These are phyloP conservation scores for Stygiomarasmius scandens DNA, from an alignment of 1,284 basidiomycete species.

Conservation along the genomic window DNA sequence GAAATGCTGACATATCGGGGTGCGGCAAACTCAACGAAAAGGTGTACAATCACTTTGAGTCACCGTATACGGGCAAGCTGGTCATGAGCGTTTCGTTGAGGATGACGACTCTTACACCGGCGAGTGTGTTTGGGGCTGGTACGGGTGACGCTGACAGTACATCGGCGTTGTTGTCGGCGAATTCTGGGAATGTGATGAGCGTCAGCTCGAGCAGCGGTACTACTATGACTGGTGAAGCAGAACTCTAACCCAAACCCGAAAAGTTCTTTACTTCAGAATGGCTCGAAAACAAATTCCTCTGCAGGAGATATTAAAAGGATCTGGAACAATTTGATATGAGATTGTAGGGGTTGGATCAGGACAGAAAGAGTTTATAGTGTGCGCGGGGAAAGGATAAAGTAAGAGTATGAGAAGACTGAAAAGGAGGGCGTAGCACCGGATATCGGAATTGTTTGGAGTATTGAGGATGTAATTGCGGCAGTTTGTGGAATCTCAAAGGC, in stretches of 20 bases:
- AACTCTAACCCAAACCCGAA: slow-evolving; percentile 40
- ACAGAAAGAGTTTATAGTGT: slow-evolving; percentile 49
- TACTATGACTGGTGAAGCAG: neutral
- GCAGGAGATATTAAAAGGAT: slow-evolving; percentile 50
- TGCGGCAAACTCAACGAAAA: slow-evolving; percentile 49
- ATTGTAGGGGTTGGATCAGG: slow-evolving; percentile 55
- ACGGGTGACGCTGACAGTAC: neutral
- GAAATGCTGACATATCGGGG: slow-evolving; percentile 61
- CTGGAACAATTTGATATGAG: slow-evolving; percentile 57
- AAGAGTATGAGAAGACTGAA: slow-evolving; percentile 47
- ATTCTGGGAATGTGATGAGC: too few relatives aligned
- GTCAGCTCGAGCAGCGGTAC: neutral
- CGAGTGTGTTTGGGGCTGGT: too few relatives aligned
- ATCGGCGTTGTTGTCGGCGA: too few relatives aligned
- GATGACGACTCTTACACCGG: slow-evolving; percentile 21
- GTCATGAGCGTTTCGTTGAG: slow-evolving; percentile 51
- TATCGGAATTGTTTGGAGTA: slow-evolving; percentile 60
- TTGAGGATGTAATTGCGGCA: too few relatives aligned
- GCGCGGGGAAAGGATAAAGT: slow-evolving; percentile 42
- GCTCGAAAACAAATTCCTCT: slow-evolving; percentile 53
- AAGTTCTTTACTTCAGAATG: slow-evolving; percentile 70
- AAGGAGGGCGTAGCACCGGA: slow-evolving; percentile 51
- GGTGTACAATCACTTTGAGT: slow-evolving; percentile 43
- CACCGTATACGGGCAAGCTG: slow-evolving; percentile 35
- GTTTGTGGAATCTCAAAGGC: too few relatives aligned